Evolutionary conservation across 225 moss, liverwort and hornwort genomes (phyloP).

Genomic region (Anthoceros angustus): DNA sequence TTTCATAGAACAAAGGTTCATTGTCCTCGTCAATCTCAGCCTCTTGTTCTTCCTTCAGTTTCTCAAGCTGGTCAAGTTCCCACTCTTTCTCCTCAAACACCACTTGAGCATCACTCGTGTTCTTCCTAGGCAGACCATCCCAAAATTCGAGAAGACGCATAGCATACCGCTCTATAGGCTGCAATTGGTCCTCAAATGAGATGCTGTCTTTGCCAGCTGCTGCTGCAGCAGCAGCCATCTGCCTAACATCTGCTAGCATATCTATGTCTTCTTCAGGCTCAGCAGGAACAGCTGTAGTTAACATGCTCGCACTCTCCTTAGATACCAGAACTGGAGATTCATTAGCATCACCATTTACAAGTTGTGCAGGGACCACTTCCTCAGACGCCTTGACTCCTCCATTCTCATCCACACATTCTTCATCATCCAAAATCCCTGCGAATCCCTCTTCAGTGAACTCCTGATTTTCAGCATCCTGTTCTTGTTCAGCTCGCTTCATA

Average conservation of each 20-base stretch:
- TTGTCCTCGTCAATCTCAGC: constrained; percentile 98
- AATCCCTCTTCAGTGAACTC: constrained; percentile 86
- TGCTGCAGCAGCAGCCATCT: constrained; percentile 93
- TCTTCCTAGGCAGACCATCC: constrained; percentile 71
- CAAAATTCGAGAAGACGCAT: constrained; percentile 86
- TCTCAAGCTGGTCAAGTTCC: constrained; percentile 95
- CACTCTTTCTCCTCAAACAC: constrained; percentile 91
- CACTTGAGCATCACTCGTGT: constrained; percentile 75
- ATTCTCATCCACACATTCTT: constrained; percentile 67
- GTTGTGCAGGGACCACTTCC: constrained; percentile 13
- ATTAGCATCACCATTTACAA: constrained; percentile 12
- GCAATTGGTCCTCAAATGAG: constrained; percentile 84
- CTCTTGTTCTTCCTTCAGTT: constrained; percentile 96
- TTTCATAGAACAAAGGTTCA: constrained; percentile 85
- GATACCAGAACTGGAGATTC: constrained; percentile 10
- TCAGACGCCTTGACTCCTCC: constrained; percentile 25
- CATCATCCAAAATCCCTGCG: constrained; percentile 67
- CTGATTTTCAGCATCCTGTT: constrained; percentile 81
- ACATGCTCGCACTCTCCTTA: constrained; percentile 18
- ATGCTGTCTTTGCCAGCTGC: constrained; percentile 66
- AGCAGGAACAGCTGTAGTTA: constrained; percentile 29
- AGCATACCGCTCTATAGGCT: constrained; percentile 84
- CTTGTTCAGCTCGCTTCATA: constrained; percentile 96
- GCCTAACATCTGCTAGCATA: constrained; percentile 91
- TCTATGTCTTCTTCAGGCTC: constrained; percentile 93